Evolutionary conservation across 1,284 basidiomycete genomes (phyloP).

Genomic region (Porphyrellus sp.): DNA sequence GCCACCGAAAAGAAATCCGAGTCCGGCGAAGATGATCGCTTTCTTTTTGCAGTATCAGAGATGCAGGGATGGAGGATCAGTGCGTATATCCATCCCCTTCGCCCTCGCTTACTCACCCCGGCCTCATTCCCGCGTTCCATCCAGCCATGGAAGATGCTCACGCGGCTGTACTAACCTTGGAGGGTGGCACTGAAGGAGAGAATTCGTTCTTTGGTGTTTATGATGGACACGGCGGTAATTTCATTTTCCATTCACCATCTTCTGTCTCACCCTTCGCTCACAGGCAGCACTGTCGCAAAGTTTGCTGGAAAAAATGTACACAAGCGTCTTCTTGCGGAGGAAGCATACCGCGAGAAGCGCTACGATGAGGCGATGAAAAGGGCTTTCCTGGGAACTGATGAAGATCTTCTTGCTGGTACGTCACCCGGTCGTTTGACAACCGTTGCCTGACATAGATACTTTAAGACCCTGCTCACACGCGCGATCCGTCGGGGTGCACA

Average conservation of each 20-base stretch:
- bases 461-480: conserved; percentile 79
- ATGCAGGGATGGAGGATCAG: conserved; percentile 99
- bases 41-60: conserved; percentile 84
- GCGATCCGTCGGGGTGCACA: conserved; percentile 96
- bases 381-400: conserved; percentile 92
- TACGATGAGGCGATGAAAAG: conserved; percentile 82
- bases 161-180: conserved; percentile 72
- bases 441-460: background rate
- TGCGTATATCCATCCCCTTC: conserved; percentile 44
- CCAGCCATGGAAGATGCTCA: conserved; percentile 98
- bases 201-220: conserved; percentile 95
- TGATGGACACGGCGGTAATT: conserved; percentile 92
- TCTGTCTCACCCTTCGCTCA: conserved; percentile 7
- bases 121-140: conserved; percentile 3
- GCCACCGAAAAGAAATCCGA: conserved; percentile 86
- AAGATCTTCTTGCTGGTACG: conserved; percentile 86
- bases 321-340: conserved; percentile 71
- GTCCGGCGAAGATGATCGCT: conserved; percentile 74
- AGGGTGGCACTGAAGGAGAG: conserved; percentile 47
- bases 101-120: background rate
- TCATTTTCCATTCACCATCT: conserved; percentile 2
- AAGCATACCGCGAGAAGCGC: conserved; percentile 66
- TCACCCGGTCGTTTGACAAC: conserved; percentile 3
- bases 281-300: conserved; percentile 86
- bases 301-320: conserved; percentile 92